Evolutionary conservation across 305 asterid species (phyloP).

Genomic region (Striga hermonthica): DNA sequence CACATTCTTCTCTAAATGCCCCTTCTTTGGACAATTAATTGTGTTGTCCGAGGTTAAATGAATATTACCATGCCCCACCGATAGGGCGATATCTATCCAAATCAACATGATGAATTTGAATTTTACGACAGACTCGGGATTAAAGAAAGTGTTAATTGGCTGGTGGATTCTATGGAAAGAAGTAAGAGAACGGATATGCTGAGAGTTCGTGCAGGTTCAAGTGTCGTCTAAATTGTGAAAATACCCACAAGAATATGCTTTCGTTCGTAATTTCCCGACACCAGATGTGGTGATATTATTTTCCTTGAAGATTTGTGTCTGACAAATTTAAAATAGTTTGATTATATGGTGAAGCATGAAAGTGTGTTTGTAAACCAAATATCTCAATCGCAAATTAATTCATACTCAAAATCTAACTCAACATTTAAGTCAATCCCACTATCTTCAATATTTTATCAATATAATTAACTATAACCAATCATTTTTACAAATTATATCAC

Average conservation of each 20-base stretch:
- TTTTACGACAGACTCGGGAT: slow-evolving; percentile 63
- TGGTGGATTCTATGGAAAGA: slow-evolving; percentile 85
- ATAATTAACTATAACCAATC: too few species aligned
- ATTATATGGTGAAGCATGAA: too few species aligned
- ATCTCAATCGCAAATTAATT: too few species aligned
- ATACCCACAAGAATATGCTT: slow-evolving; percentile 14
- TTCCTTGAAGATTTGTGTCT: too few species aligned
- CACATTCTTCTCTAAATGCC: background rate
- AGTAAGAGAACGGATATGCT: slow-evolving; percentile 80
- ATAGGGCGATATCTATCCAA: background rate
- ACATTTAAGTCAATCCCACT: too few species aligned
- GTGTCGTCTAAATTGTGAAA: slow-evolving; percentile 36
- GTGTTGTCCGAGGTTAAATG: background rate
- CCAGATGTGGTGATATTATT: too few species aligned
- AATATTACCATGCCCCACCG: background rate
- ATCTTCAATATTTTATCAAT: too few species aligned
- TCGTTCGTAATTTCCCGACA: slow-evolving; percentile 14
- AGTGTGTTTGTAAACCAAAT: too few species aligned
- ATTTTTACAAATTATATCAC: too few species aligned
- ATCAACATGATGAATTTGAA: slow-evolving; percentile 13
- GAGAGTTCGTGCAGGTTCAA: slow-evolving; percentile 69
- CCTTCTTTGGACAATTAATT: slow-evolving; percentile 4
- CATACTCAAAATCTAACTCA: too few species aligned
- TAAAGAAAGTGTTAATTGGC: slow-evolving; percentile 92
- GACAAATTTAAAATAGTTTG: too few species aligned